Evolutionary conservation across 2,329 filamentous ascomycete genomes (phyloP).

Genomic region (Kalmusia sp.): DNA sequence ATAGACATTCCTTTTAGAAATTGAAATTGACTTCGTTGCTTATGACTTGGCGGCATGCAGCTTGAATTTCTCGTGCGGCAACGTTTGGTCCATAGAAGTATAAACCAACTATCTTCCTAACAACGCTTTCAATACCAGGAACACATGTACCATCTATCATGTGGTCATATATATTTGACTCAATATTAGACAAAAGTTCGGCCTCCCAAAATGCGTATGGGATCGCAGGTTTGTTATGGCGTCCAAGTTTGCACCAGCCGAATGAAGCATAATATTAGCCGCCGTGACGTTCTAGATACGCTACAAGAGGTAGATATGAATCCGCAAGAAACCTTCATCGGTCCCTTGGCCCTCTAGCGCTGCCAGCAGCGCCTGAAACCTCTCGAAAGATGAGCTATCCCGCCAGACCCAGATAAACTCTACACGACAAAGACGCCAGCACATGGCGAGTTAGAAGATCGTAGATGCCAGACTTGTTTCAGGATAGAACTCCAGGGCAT

Average conservation of each 20-base stretch:
- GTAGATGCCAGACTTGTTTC: conserved; percentile 98
- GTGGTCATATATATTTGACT: too few species aligned
- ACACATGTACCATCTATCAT: too few species aligned
- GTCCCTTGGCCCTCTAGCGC: conserved; percentile 81
- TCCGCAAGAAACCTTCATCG: conserved; percentile 87
- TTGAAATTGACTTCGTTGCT: too few species aligned
- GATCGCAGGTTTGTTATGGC: conserved; percentile 90
- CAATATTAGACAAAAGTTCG: too few species aligned
- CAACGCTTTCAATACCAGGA: too few species aligned
- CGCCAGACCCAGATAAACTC: conserved; percentile 99
- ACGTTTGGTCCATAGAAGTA: too few species aligned
- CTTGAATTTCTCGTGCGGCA: too few species aligned
- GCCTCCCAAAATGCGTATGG: conserved; percentile 92
- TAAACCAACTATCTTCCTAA: too few species aligned
- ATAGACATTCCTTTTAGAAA: too few species aligned
- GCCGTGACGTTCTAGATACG: conserved; percentile 89
- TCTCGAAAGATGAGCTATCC: conserved; percentile 94
- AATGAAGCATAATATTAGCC: conserved; percentile 97
- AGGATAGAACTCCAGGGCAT: conserved; percentile 87
- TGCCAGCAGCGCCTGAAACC: conserved; percentile 94
- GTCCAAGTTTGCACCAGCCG: conserved; percentile 84
- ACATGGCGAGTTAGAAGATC: conserved; percentile 92
- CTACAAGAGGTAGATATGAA: conserved; percentile 97
- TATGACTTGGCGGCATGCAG: too few species aligned
- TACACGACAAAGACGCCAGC: conserved; percentile 84